Conservation (phyloP, 176 grass and related monocot species). For the Lolium perenne region DNA sequence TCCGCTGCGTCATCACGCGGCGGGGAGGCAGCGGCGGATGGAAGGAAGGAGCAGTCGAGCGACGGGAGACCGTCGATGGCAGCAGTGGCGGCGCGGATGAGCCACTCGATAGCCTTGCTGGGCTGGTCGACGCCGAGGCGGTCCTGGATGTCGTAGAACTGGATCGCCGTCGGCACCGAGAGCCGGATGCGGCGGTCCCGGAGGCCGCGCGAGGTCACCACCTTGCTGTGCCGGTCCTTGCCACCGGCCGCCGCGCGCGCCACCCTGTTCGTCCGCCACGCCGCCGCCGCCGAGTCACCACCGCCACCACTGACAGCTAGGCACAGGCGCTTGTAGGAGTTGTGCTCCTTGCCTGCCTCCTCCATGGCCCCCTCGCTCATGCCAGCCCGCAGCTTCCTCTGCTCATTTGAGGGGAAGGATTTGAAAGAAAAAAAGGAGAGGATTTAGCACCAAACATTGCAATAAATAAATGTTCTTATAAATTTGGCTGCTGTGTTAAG, state of each 20-base stretch:
- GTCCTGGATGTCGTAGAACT: conserved; percentile 93
- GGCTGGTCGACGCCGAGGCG: conserved; percentile 85
- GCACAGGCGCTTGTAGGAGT: conserved; percentile 47
- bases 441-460: background rate
- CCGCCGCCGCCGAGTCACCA: conserved; percentile 34
- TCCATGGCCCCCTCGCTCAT: conserved; percentile 44
- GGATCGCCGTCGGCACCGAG: conserved; percentile 74
- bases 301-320: background rate
- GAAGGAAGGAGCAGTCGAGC: conserved; percentile 55
- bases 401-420: conserved; percentile 15
- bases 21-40: background rate
- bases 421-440: background rate
- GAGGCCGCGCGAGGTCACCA: conserved; percentile 74
- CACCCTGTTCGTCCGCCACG: conserved; percentile 52
- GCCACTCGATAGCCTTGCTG: conserved; percentile 91
- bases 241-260: conserved; percentile 59
- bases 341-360: conserved; percentile 45
- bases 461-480: background rate
- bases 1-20: conserved; percentile 13
- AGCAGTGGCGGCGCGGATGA: conserved; percentile 62
- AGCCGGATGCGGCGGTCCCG: conserved; percentile 80
- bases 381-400: conserved; percentile 42
- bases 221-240: conserved; percentile 95
- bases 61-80: conserved; percentile 75
- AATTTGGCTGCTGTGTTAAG: background rate